A percentile compares a stretch with the other conserved stretches of the same genome.
Evolutionary conservation across 1,284 basidiomycete species (phyloP).

Genomic region (Agaricales sp.): DNA sequence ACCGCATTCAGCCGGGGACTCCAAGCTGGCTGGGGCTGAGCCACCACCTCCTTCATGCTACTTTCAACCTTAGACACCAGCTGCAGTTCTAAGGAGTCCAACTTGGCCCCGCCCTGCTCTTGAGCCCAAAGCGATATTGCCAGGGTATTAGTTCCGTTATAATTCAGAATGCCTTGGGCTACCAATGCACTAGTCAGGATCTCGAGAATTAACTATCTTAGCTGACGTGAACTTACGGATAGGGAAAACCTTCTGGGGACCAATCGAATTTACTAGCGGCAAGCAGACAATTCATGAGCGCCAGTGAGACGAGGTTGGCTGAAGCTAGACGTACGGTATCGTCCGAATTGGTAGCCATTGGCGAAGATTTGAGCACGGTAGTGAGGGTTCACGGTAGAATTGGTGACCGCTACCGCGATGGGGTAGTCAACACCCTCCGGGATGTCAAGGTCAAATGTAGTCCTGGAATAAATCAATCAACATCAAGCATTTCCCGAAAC

Average conservation of each 20-base stretch:
- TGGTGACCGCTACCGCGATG: conserved; percentile 28
- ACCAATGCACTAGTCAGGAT: not conserved
- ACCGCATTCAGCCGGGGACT: too few relatives aligned
- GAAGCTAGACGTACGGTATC: conserved; percentile 21
- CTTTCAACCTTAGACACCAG: conserved; percentile 28
- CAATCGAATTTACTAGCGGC: conserved; percentile 30
- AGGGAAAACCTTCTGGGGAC: conserved; percentile 29
- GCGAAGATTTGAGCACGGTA: conserved; percentile 32
- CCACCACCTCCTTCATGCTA: conserved; percentile 25
- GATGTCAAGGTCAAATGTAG: conserved; percentile 31
- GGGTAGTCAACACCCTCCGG: conserved; percentile 37
- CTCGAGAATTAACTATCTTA: not conserved
- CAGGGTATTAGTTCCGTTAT: conserved; percentile 36
- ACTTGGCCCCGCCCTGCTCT: conserved; percentile 25
- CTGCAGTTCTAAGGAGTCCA: conserved; percentile 27
- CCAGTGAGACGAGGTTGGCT: not conserved
- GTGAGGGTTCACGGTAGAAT: conserved; percentile 27
- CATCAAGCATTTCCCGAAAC: conserved; percentile 1
- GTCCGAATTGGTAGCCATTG: conserved; percentile 34
- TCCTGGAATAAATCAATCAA: conserved; percentile 17
- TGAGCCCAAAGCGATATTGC: conserved; percentile 37
- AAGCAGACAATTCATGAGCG: too few relatives aligned
- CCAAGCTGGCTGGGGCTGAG: conserved; percentile 30
- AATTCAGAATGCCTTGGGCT: conserved; percentile 42
- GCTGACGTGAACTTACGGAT: conserved; percentile 22